phyloP scores from a whole-genome alignment of 192 early-diverging fungal species.

The Diversispora eburnea region DNA sequence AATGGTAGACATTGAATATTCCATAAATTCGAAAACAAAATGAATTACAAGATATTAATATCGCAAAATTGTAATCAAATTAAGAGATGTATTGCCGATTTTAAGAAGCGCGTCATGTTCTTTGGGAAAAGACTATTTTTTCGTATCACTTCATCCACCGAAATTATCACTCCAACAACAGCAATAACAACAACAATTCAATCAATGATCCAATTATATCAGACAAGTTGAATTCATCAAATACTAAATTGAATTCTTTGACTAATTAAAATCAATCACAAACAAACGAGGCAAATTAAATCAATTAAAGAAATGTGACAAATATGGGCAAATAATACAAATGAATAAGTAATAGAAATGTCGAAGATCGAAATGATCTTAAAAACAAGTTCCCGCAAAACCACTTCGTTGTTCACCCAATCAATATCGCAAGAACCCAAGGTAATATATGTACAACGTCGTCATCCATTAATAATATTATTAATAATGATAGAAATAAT shows the following conservation, averaged over 20 bases:
- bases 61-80: conserved; percentile 1
- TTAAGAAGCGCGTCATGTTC: conserved; percentile 5
- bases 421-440: neutral
- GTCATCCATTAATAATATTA: neutral
- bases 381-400: neutral
- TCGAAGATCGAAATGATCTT: neutral
- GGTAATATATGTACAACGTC: neutral
- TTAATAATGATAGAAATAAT: neutral
- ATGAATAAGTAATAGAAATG: neutral
- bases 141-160: neutral
- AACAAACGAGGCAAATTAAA: no score
- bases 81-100: neutral
- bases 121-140: neutral
- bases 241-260: no score
- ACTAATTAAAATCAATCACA: no score
- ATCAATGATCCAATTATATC: no score
- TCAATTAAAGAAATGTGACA: no score
- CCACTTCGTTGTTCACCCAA: neutral
- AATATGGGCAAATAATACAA: no score
- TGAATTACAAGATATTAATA: neutral
- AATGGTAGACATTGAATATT: neutral
- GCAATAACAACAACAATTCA: no score
- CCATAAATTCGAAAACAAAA: no score
- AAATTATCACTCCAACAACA: no score
- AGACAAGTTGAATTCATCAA: no score